A percentile compares a stretch with the other conserved stretches of the same genome.
Conservation (phyloP, 2,329 filamentous ascomycete genomes). For the Monilinia vaccinii-corymbosi region DNA sequence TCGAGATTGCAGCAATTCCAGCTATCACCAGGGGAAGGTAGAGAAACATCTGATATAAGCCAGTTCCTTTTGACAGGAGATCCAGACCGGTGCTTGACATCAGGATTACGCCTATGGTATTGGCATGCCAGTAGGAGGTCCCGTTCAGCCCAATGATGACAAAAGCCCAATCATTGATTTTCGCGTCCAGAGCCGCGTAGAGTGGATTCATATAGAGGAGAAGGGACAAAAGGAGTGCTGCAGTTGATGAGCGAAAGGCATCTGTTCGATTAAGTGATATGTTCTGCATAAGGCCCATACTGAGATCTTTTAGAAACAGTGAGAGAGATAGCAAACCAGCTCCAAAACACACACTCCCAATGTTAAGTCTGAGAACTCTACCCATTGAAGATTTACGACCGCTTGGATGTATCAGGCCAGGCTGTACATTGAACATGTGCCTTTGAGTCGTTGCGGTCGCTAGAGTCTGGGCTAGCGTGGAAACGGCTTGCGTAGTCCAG, state of each 20-base stretch:
- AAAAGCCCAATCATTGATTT: not conserved
- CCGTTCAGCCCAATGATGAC: not conserved
- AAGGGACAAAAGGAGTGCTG: not conserved
- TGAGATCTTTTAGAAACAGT: not conserved
- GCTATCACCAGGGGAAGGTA: not conserved
- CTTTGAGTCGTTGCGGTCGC: not conserved
- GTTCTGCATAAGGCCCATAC: not conserved
- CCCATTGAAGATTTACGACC: not conserved
- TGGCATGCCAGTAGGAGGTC: not conserved
- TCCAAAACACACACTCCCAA: not conserved
- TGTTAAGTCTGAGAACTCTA: not conserved
- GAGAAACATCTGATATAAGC: not conserved
- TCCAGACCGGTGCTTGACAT: not conserved
- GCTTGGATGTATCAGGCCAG: not conserved
- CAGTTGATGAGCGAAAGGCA: not conserved
- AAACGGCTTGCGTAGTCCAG: not conserved
- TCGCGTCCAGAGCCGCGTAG: not conserved
- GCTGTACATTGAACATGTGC: not conserved
- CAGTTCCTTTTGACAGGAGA: not conserved
- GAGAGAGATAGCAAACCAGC: not conserved
- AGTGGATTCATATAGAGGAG: not conserved
- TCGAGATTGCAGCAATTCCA: not conserved
- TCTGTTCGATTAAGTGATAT: not conserved
- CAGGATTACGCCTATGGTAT: not conserved
- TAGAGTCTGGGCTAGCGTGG: not conserved